Evolutionary conservation across 176 grass and related monocot genomes (phyloP), one percentile per base, ranked within the genome.

Genomic region (Aegilops sharonensis): DNA sequence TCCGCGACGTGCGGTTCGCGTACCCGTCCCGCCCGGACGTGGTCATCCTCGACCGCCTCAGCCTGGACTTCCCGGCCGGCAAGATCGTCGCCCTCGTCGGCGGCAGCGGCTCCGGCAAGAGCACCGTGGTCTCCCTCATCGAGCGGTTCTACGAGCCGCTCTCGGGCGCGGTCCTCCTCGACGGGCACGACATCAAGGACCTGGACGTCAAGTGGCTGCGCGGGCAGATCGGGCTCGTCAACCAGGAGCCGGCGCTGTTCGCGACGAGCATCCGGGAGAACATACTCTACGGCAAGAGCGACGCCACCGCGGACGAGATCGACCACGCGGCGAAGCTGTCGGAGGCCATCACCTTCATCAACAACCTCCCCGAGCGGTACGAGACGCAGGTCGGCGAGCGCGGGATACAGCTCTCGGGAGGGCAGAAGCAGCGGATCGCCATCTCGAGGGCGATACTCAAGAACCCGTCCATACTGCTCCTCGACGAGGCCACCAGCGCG

Each of bases 91-190:
- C 97, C 0, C 89, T 98, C 18, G 92, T 98, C 39, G 97, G 97
- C 18, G 97, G 92, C 0, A 98, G 97, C 8, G 97, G 97, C 32
- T 98, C 92, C 5, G 97, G 97, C 36, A 98, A 98, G 90, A 98
- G 97, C 90, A 98, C 97, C 10, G 92, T 94, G 21, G 90, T 98
- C 3, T 98, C 97, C 8, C 87, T 98, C 59, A 92, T 98, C 39
- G 97, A 98, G 97, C 88, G 97, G 29, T 98, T 98, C 89, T 98
- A 98, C 75, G 97, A 98, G 90, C 90, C 97, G 6, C 83, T 88
- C 21, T 78, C 81, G 0, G 97, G 96, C 9, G 29, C 84, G 21
- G 78, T 98, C 27, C 68, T 92, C 31, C 88, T 98, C 18, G 96
- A 95, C 29, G 88, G 87, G 42, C 64, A 94, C 73, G 68, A 92